Percentiles rank a stretch among this genome's conserved stretches.
phyloP scores from a whole-genome alignment of 345 rosid species.

The Hypericum perforatum region DNA sequence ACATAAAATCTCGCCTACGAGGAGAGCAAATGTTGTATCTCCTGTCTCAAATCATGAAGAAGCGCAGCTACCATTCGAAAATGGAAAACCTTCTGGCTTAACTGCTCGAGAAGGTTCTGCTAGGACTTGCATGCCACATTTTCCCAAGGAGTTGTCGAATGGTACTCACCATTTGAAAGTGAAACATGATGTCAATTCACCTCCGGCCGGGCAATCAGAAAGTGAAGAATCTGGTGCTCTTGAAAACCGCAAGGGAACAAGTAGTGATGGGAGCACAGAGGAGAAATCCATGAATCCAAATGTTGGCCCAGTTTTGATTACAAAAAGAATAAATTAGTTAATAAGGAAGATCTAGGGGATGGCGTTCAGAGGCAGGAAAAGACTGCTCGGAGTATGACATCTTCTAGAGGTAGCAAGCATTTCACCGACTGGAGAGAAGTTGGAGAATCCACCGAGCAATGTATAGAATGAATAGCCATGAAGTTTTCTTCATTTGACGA shows the following conservation, averaged over 20 bases:
- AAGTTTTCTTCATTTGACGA: too few species aligned
- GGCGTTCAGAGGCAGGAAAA: constrained; percentile 43
- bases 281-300: constrained; percentile 22
- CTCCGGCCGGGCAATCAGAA: constrained; percentile 46
- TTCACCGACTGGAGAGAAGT: constrained; percentile 33
- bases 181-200: constrained; percentile 36
- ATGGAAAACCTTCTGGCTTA: constrained; percentile 26
- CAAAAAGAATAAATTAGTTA: constrained; percentile 30
- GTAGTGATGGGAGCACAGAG: constrained; percentile 24
- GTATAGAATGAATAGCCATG: too few species aligned
- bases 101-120: constrained; percentile 22
- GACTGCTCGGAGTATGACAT: constrained; percentile 32
- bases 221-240: constrained; percentile 45
- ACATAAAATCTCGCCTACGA: constrained; percentile 43
- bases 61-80: constrained; percentile 33
- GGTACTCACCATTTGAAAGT: constrained; percentile 30
- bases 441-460: constrained; percentile 33
- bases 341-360: constrained; percentile 35
- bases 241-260: constrained; percentile 29
- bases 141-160: constrained; percentile 22
- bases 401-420: constrained; percentile 24
- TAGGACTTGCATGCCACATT: constrained; percentile 23
- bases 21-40: constrained; percentile 46
- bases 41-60: constrained; percentile 49
- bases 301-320: constrained; percentile 20